These are phyloP conservation scores for Scolecobasidium constrictum DNA, from an alignment of 2,329 filamentous ascomycete genomes.

Conservation along the genomic window DNA sequence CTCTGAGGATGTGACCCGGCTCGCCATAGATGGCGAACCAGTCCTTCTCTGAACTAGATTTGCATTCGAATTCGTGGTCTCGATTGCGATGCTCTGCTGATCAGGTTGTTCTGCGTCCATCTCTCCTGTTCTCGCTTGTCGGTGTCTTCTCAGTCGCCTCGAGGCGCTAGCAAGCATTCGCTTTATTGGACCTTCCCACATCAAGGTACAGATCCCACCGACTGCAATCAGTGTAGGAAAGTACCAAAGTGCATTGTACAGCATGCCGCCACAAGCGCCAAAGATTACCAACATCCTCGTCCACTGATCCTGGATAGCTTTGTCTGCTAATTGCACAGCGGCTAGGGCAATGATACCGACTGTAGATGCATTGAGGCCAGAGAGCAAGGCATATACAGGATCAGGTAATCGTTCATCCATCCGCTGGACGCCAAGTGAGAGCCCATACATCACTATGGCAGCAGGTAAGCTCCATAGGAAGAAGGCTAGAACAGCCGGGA, in stretches of 20 bases:
- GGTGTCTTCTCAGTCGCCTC: neutral
- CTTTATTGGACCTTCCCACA: conserved; percentile 44
- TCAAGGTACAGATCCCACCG: conserved; percentile 41
- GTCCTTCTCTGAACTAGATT: neutral
- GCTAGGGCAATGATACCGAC: conserved; percentile 63
- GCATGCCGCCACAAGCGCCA: conserved; percentile 51
- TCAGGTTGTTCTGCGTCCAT: neutral
- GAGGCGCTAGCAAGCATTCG: neutral
- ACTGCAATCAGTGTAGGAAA: conserved; percentile 54
- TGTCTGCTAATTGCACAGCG: conserved; percentile 53
- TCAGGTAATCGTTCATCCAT: conserved; percentile 48
- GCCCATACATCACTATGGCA: conserved; percentile 57
- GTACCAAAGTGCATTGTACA: conserved; percentile 67
- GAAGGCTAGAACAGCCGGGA: conserved; percentile 48
- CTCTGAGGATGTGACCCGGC: neutral
- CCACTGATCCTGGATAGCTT: conserved; percentile 54
- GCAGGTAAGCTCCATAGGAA: conserved; percentile 58
- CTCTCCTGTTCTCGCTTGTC: neutral
- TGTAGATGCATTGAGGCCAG: conserved; percentile 59
- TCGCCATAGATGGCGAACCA: neutral
- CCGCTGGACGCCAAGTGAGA: conserved; percentile 53
- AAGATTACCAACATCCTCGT: conserved; percentile 55
- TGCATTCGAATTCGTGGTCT: neutral
- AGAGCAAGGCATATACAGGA: conserved; percentile 57
- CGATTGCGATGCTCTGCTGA: neutral